Percentiles rank a stretch among this genome's conserved stretches.
Evolutionary conservation across 2,329 filamentous ascomycete genomes (phyloP).

Genomic region (Cladophialophora immunda): DNA sequence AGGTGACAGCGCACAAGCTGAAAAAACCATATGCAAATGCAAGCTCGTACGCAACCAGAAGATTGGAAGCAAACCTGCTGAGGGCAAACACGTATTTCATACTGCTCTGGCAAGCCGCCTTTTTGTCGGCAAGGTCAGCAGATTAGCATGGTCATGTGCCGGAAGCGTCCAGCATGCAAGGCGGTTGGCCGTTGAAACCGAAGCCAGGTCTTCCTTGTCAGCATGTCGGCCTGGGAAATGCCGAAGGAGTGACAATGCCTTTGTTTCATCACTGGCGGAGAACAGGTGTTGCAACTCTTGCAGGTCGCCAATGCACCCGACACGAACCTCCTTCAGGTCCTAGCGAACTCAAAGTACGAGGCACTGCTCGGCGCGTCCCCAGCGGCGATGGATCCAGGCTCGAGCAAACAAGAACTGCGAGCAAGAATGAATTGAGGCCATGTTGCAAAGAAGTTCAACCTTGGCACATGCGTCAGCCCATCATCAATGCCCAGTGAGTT

Average conservation of each 20-base stretch:
- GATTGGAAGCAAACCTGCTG: slow-evolving; percentile 1
- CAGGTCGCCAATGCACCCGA: slow-evolving; percentile 21
- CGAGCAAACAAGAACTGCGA: not conserved
- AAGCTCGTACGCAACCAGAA: slow-evolving; percentile 4
- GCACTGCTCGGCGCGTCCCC: not conserved
- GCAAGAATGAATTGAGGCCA: not conserved
- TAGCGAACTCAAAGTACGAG: slow-evolving; percentile 5
- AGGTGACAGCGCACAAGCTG: slow-evolving; percentile 10
- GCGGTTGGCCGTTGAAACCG: slow-evolving; percentile 19
- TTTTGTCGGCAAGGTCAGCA: slow-evolving; percentile 1
- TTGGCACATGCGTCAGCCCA: not conserved
- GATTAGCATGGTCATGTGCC: slow-evolving; percentile 25
- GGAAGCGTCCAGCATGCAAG: slow-evolving; percentile 18
- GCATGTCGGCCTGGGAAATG: slow-evolving; percentile 10
- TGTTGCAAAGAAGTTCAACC: not conserved
- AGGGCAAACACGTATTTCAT: slow-evolving; percentile 5
- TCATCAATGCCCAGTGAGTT: not conserved
- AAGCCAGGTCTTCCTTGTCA: slow-evolving; percentile 19
- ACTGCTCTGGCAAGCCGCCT: slow-evolving; percentile 7
- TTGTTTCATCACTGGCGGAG: slow-evolving; percentile 21
- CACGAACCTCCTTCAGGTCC: slow-evolving; percentile 11
- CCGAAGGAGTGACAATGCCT: slow-evolving; percentile 13
- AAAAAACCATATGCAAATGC: not conserved
- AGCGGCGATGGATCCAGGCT: not conserved
- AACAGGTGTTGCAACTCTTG: slow-evolving; percentile 21